These are phyloP conservation scores for Trichocomaceae sp. DNA, from an alignment of 2,329 filamentous ascomycete genomes.

Conservation along the genomic window DNA sequence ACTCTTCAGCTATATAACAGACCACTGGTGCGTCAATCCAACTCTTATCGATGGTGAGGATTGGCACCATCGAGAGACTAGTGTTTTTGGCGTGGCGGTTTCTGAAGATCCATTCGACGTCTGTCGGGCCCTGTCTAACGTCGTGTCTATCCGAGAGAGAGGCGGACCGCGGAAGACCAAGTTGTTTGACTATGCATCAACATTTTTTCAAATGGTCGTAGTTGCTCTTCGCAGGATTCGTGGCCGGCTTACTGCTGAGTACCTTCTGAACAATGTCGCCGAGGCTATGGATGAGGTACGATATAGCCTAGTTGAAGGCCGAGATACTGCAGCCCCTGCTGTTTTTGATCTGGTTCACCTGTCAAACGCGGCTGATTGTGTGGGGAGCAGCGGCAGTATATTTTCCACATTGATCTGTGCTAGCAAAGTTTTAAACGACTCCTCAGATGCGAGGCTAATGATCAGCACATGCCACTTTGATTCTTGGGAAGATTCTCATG, in stretches of 20 bases:
- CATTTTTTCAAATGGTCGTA: slow-evolving; percentile 13
- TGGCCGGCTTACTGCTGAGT: slow-evolving; percentile 8
- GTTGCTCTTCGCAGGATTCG: slow-evolving; percentile 11
- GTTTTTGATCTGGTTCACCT: slow-evolving; percentile 12
- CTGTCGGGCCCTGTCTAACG: slow-evolving; percentile 2
- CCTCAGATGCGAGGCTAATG: slow-evolving; percentile 4
- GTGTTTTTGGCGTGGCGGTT: background rate
- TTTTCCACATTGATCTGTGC: slow-evolving; percentile 3
- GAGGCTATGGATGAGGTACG: slow-evolving; percentile 6
- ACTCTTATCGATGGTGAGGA: slow-evolving; percentile 6
- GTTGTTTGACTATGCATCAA: slow-evolving; percentile 10
- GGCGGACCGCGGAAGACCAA: slow-evolving; percentile 11
- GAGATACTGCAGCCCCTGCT: background rate
- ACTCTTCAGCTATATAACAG: slow-evolving; percentile 1
- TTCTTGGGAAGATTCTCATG: background rate
- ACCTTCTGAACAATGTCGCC: background rate
- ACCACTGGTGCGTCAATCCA: slow-evolving; percentile 8
- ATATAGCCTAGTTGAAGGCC: background rate
- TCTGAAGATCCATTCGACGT: slow-evolving; percentile 9
- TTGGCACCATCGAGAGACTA: background rate
- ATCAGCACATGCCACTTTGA: background rate
- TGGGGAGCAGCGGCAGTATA: background rate
- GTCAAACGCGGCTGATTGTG: background rate
- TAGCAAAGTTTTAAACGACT: slow-evolving; percentile 6
- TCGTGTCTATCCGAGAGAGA: slow-evolving; percentile 11